Percentiles rank a stretch among this genome's conserved stretches.
Evolutionary conservation across 495 filamentous ascomycete genomes (phyloP).

Genomic region (Xylaria longipes): DNA sequence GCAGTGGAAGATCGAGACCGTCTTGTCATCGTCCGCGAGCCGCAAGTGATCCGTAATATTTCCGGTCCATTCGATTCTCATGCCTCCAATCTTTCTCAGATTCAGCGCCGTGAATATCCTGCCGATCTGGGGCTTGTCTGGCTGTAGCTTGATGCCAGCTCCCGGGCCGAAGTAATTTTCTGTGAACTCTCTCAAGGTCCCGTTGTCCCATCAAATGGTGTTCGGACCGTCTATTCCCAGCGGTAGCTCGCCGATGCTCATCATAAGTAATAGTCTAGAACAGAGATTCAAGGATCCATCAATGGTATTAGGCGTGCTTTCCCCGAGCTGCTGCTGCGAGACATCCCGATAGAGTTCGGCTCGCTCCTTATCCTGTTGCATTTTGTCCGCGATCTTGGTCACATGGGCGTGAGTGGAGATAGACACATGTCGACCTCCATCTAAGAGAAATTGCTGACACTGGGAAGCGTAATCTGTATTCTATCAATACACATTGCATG

Average conservation of each 20-base stretch:
- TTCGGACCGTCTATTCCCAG: constrained; percentile 10
- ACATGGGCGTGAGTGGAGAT: constrained; percentile 18
- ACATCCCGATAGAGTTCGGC: background rate
- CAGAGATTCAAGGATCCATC: constrained; percentile 30
- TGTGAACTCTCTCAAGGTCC: constrained; percentile 25
- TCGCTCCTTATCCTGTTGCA: constrained; percentile 12
- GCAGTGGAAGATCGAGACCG: constrained; percentile 54
- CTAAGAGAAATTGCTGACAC: constrained; percentile 16
- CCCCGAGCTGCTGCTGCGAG: constrained; percentile 3
- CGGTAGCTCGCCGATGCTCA: constrained; percentile 20
- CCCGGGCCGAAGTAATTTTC: constrained; percentile 11
- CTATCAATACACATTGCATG: background rate
- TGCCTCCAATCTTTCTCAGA: constrained; percentile 44
- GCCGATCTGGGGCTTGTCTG: constrained; percentile 31
- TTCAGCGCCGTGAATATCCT: constrained; percentile 41
- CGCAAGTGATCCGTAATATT: constrained; percentile 56
- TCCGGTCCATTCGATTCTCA: constrained; percentile 49
- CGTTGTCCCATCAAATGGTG: constrained; percentile 28
- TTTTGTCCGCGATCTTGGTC: background rate
- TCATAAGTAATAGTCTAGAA: constrained; percentile 35
- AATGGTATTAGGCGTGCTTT: background rate
- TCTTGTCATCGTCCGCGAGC: constrained; percentile 46
- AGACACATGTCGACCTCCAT: constrained; percentile 22
- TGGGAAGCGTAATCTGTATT: constrained; percentile 15
- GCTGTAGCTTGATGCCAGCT: background rate